Conservation (phyloP, 2,329 filamentous ascomycete genomes). For the Verticillium longisporum region DNA sequence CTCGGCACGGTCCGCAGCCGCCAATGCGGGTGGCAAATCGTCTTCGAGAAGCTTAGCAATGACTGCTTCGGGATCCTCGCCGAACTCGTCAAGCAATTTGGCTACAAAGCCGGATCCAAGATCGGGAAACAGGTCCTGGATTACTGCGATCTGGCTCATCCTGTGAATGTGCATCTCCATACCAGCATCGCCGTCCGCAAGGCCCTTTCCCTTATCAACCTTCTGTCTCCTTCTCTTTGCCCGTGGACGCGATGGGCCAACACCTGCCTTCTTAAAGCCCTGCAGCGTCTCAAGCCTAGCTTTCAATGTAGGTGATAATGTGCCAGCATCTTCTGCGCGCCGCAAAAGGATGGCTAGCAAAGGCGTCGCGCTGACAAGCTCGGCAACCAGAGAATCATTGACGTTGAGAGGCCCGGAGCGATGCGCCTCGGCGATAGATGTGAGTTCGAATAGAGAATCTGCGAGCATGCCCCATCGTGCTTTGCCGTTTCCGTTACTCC, state of each 20-base stretch:
- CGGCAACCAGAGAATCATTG: constrained; percentile 71
- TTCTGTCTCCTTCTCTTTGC: constrained; percentile 36
- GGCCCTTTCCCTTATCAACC: constrained; percentile 57
- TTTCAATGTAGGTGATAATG: constrained; percentile 47
- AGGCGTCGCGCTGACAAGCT: constrained; percentile 75
- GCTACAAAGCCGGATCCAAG: constrained; percentile 77
- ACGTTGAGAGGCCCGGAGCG: constrained; percentile 45
- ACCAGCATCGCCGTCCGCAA: constrained; percentile 26
- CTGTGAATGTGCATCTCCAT: constrained; percentile 65
- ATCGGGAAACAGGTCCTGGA: constrained; percentile 92
- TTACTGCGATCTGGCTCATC: constrained; percentile 77
- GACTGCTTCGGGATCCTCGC: constrained; percentile 69
- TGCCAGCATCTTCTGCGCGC: constrained; percentile 40
- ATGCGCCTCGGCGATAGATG: constrained; percentile 61
- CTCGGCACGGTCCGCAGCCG: constrained; percentile 56
- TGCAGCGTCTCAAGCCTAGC: constrained; percentile 56
- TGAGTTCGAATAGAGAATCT: constrained; percentile 79
- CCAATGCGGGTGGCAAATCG: constrained; percentile 63
- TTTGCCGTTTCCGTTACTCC: constrained; percentile 21
- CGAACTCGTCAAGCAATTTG: constrained; percentile 72
- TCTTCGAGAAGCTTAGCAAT: constrained; percentile 77
- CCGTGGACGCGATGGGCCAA: constrained; percentile 40
- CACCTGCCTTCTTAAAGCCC: constrained; percentile 50
- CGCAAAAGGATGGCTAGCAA: constrained; percentile 58
- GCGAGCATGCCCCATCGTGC: constrained; percentile 69